A percentile compares a stretch with the other conserved stretches of the same genome.
Evolutionary conservation across 2,329 filamentous ascomycete species (phyloP).

Genomic region (Esteya vermicola): DNA sequence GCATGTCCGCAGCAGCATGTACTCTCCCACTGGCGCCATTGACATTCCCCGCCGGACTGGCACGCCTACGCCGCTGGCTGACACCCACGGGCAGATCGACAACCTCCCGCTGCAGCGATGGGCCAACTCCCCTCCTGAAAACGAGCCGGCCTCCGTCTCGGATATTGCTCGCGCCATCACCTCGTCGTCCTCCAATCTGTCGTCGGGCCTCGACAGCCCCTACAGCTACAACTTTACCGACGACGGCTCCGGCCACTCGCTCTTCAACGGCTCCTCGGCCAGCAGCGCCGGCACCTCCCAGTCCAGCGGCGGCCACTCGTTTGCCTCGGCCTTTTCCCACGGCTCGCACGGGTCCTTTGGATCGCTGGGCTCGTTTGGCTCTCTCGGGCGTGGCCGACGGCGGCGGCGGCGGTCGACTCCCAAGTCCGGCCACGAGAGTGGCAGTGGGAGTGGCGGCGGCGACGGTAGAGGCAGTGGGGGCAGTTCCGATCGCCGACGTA

Average conservation of each 20-base stretch:
- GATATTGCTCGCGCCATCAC: conserved; percentile 44
- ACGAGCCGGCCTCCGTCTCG: conserved; percentile 45
- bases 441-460: not conserved
- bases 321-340: conserved; percentile 44
- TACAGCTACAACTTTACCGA: conserved; percentile 44
- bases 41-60: conserved; percentile 49
- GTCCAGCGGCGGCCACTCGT: conserved; percentile 39
- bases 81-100: conserved; percentile 16
- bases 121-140: conserved; percentile 43
- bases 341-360: conserved; percentile 42
- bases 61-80: conserved; percentile 29
- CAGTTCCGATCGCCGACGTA: not conserved
- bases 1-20: conserved; percentile 43
- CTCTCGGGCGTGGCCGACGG: conserved; percentile 33
- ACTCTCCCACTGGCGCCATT: conserved; percentile 40
- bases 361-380: conserved; percentile 31
- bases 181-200: conserved; percentile 34
- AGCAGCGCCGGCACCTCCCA: conserved; percentile 48
- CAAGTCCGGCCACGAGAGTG: not conserved
- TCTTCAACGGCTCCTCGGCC: conserved; percentile 43
- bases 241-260: conserved; percentile 43
- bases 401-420: conserved; percentile 31
- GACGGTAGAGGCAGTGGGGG: not conserved
- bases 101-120: conserved; percentile 42
- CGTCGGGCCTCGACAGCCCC: conserved; percentile 43